A percentile compares a stretch with the other conserved stretches of the same genome.
Evolutionary conservation across 768 basidiomycete genomes (phyloP).

Genomic region (Calocybe indica): DNA sequence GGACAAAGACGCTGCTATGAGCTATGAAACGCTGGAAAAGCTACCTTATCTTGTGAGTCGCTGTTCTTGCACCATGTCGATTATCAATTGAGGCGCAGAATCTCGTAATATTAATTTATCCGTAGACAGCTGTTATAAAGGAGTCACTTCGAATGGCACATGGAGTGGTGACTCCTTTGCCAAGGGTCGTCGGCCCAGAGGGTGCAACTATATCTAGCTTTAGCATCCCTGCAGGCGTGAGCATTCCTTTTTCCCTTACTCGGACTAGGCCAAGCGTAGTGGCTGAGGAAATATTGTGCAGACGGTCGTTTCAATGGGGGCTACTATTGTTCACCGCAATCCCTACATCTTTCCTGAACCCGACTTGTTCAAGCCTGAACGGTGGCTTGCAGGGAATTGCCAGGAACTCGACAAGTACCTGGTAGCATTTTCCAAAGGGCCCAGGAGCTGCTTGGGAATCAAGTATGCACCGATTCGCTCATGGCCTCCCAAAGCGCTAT

Average conservation of each 20-base stretch:
- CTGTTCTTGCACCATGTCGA: not conserved
- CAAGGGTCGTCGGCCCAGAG: conserved; percentile 30
- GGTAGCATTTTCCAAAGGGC: conserved; percentile 38
- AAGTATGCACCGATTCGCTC: conserved; percentile 23
- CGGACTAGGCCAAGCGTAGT: not conserved
- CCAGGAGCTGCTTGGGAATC: conserved; percentile 38
- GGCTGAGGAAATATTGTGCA: conserved; percentile 6
- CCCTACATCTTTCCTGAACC: conserved; percentile 35
- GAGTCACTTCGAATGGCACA: conserved; percentile 37
- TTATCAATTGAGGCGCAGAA: too few species aligned
- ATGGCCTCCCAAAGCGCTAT: not conserved
- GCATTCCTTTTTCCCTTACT: conserved; percentile 3
- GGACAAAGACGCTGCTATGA: conserved; percentile 21
- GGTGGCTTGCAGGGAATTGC: conserved; percentile 32
- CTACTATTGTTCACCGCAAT: conserved; percentile 31
- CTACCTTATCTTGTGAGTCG: conserved; percentile 39
- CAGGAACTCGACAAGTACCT: conserved; percentile 33
- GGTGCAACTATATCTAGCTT: conserved; percentile 27
- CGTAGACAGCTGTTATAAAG: conserved; percentile 42
- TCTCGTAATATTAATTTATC: not conserved
- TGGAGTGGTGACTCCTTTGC: conserved; percentile 31
- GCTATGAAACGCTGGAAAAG: conserved; percentile 33
- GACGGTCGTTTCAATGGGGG: conserved; percentile 36
- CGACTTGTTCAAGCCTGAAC: conserved; percentile 29
- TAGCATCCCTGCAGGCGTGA: conserved; percentile 31